Evolutionary conservation across 257 asterid species (phyloP), one percentile per base, ranked within the genome.

Genomic region (Pogostemon cablin): DNA sequence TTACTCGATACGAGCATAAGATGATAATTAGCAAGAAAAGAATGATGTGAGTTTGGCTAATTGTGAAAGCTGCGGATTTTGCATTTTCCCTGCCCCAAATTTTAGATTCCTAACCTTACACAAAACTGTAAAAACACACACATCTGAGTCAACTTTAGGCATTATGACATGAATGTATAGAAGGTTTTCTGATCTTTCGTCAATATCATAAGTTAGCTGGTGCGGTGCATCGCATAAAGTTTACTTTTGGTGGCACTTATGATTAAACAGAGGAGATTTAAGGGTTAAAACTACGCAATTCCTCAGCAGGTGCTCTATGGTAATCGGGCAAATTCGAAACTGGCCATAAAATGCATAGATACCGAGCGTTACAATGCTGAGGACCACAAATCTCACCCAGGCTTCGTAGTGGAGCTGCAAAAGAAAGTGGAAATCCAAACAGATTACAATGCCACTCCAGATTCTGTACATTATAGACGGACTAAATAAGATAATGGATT

Each of bases 381-480:
- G 83, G 73, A 81, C 79, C 9, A 83, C 86, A 79, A 93, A 93
- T 85, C 98, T 89, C 78, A 81, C 88, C 98, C 97, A 90, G 63
- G 95, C 98, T 87, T 93, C 98, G 72, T 83, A 78, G 75, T 90
- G 98, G 79, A 93, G 86, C 97, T 93, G 93, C 87, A 81, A 67
- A 68, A 58, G 47, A 25, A 77, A 71, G 52, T 32, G 47, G 38
- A 67, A 40, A 56, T 15, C 44, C 41, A 63, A 11, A 67, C 35
- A 12, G 41, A 35, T 47, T 66, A 43, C 7, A 17, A 44, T 68
- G 12, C 50, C 55, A 54, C 52, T 62, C 72, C 69, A 60, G 53
- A 46, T 71, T 62, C 32, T 10, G 15, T 15, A 44, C 60, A 12
- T 34, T 41, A 10, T 20, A n/a, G 37, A 42, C 3, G 57, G 15